phyloP scores from a whole-genome alignment of 805 yeast genomes.

The Candida schatavii region DNA sequence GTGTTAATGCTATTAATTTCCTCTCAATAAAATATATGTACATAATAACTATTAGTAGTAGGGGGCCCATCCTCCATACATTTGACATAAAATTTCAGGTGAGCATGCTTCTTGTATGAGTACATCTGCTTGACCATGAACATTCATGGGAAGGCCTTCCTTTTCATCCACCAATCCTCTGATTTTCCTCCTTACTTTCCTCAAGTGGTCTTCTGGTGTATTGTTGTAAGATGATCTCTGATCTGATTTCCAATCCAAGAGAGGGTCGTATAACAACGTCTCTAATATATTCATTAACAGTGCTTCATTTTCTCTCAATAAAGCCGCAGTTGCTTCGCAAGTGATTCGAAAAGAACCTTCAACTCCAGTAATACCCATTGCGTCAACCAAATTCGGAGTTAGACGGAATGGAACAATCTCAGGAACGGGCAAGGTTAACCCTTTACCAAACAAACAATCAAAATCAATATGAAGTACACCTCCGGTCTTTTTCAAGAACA shows the following conservation, averaged over 20 bases:
- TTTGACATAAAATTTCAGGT: constrained; percentile 64
- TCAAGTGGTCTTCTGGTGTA: constrained; percentile 66
- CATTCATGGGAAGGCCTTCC: constrained; percentile 84
- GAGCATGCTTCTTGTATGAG: constrained; percentile 81
- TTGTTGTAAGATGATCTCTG: constrained; percentile 15
- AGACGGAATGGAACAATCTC: constrained; percentile 93
- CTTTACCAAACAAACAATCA: constrained; percentile 92
- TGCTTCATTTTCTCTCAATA: constrained; percentile 76
- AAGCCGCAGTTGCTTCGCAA: constrained; percentile 75
- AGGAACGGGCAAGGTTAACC: constrained; percentile 69
- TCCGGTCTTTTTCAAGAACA: constrained; percentile 72
- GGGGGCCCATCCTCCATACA: constrained; percentile 91
- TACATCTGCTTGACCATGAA: constrained; percentile 89
- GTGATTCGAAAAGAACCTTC: constrained; percentile 88
- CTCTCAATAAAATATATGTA: constrained; percentile 2
- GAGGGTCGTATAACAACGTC: constrained; percentile 89
- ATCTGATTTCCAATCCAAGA: constrained; percentile 67
- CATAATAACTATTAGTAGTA: constrained; percentile 16
- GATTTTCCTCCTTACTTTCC: constrained; percentile 71
- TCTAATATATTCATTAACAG: constrained; percentile 87
- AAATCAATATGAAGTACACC: constrained; percentile 90
- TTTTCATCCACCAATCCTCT: constrained; percentile 76
- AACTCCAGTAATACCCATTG: constrained; percentile 82
- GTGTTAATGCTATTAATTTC: no score
- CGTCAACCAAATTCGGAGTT: constrained; percentile 89